Percentiles rank a stretch among this genome's conserved stretches.
Evolutionary conservation across 176 grass and related monocot species (phyloP).

Genomic region (Oryza longistaminata): DNA sequence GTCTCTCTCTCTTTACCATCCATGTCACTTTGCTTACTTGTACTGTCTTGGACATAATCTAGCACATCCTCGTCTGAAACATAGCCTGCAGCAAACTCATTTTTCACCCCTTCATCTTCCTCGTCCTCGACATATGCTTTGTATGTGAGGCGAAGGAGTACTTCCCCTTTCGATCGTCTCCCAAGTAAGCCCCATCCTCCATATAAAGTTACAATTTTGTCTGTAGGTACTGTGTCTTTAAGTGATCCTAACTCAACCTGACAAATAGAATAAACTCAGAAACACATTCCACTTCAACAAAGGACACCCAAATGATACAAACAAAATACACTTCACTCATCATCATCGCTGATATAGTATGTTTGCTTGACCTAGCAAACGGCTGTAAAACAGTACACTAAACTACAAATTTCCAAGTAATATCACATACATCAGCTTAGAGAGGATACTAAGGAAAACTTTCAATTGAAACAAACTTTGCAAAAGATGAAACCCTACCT

Average conservation of each 20-base stretch:
- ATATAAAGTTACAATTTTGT: conserved; percentile 69
- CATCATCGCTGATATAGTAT: not conserved
- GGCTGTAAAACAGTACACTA: not conserved
- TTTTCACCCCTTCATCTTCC: conserved; percentile 68
- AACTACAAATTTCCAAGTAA: not conserved
- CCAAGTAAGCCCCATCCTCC: conserved; percentile 70
- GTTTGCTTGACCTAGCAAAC: not conserved
- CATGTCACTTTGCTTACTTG: conserved; percentile 26
- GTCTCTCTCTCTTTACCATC: conserved; percentile 70
- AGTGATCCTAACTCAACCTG: conserved; percentile 91
- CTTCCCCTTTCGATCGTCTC: conserved; percentile 65
- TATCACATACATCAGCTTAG: not conserved
- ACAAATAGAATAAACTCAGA: conserved; percentile 6
- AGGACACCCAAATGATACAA: not conserved
- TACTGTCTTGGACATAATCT: conserved; percentile 48
- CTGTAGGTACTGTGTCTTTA: conserved; percentile 90
- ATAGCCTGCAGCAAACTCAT: conserved; percentile 30
- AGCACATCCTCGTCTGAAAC: conserved; percentile 66
- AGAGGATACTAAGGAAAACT: no score
- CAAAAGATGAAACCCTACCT: conserved; percentile 46
- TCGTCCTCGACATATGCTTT: conserved; percentile 96
- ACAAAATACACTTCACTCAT: not conserved
- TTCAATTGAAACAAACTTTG: not conserved
- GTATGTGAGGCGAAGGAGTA: conserved; percentile 83
- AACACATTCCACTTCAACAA: not conserved